These are phyloP conservation scores for Acorus calamus DNA, from an alignment of 106 monocot genomes.

Conservation along the genomic window DNA sequence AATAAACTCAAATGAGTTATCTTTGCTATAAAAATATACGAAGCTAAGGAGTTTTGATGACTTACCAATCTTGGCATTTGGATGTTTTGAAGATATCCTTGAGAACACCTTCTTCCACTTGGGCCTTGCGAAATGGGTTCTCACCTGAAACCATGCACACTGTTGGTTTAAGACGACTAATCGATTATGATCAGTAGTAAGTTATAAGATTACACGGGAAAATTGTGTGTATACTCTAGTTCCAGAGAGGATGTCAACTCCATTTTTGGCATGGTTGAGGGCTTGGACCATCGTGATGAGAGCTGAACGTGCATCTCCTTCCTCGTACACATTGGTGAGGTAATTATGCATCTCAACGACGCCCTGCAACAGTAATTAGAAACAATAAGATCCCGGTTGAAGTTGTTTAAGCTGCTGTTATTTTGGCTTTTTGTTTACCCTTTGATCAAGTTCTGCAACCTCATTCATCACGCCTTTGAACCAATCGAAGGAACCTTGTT, in stretches of 20 bases:
- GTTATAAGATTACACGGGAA: background rate
- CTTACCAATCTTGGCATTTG: conserved; percentile 78
- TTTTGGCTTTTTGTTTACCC: conserved; percentile 26
- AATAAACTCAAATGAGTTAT: background rate
- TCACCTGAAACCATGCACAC: conserved; percentile 30
- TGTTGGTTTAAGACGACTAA: background rate
- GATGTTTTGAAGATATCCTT: conserved; percentile 63
- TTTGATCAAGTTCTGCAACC: conserved; percentile 81
- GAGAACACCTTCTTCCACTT: conserved; percentile 95
- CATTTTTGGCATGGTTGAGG: conserved; percentile 90
- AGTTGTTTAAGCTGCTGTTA: too few relatives aligned
- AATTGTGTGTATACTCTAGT: conserved; percentile 41
- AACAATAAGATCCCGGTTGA: too few relatives aligned
- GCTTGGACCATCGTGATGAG: conserved; percentile 94
- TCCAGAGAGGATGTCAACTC: conserved; percentile 82
- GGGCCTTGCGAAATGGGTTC: conserved; percentile 87
- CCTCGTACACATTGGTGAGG: conserved; percentile 88
- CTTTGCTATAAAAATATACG: background rate
- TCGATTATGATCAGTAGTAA: background rate
- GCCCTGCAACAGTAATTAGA: conserved; percentile 24
- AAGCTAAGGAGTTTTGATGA: background rate
- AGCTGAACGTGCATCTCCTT: conserved; percentile 89
- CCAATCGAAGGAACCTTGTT: conserved; percentile 95
- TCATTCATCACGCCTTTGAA: conserved; percentile 96
- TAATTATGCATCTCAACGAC: conserved; percentile 98